Base-by-base conservation (phyloP, 805 yeast species). In the Metschnikowia cerradonensis region DNA sequence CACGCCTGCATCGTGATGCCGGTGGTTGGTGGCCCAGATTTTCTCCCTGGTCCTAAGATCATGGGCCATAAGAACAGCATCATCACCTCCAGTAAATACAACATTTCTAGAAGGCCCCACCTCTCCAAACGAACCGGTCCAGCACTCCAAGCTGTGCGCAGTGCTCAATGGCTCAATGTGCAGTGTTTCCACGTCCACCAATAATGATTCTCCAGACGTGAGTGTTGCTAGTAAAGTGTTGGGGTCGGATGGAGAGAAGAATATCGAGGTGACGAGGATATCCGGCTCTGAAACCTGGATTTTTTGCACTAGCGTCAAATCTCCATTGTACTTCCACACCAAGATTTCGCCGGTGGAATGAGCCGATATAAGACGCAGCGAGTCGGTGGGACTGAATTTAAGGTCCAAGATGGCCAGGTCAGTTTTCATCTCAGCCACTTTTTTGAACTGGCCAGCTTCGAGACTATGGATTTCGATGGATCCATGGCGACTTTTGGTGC, bases 31-130 rank as follows among this genome's bases (percentile, higher is more conserved):
- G 60, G 55, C 67, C 77, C 77, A 73, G 2, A 73, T 60, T 20
- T 52, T 49, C 53, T 53, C 60, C 8, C 86, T 70, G 1, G 71
- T 61, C 30, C 78, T 57, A 8, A 77, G 47, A 65, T 91, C 97
- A 62, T 85, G 90, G 0, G 91, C 91, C 31, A 84, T 81, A 13
- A 92, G 68, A 14, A 75, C 69, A 6, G 86, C 78, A 68, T 94
- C 98, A 64, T 92, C 99, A 14, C 98, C 98, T 4, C 98, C 99
- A 3, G 90, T 81, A 58, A 84, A 86, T 0, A 90, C 72, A 0
- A 88, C 81, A 50, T 82, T 68, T 14, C 72, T 63, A 39, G 85
- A 63, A 3, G 78, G 79, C 6, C 80, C 79, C 22, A 71, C 56
- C 41, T 75, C 76, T 7, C 88, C 90, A 68, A 83, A 88, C 2